Evolutionary conservation across 345 rosid genomes (phyloP).

Genomic region (Sisymbrium altissimum): DNA sequence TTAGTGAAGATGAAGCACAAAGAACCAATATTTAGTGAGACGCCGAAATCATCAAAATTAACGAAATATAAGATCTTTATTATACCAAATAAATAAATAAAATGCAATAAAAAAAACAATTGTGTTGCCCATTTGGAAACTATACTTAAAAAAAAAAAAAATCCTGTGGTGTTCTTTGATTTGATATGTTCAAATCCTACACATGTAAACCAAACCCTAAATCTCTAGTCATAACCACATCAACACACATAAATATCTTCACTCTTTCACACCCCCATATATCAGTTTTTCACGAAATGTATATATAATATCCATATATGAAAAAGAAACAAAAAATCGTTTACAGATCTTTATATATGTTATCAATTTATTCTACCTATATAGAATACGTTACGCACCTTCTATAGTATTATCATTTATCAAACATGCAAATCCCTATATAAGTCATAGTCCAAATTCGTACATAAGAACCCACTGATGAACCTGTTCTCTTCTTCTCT

Average conservation of each 20-base stretch:
- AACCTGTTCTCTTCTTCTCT: slow-evolving; percentile 47
- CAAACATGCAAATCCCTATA: slow-evolving; percentile 61
- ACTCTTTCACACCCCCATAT: slow-evolving; percentile 19
- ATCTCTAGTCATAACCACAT: not conserved
- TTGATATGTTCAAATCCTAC: not conserved
- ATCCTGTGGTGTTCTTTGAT: not conserved
- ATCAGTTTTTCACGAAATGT: not conserved
- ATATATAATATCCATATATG: not conserved
- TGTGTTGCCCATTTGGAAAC: not conserved
- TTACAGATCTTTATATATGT: slow-evolving; percentile 24
- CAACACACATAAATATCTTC: not conserved
- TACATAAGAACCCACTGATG: slow-evolving; percentile 45
- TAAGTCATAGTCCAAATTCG: slow-evolving; percentile 47
- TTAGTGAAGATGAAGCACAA: not conserved
- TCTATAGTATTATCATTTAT: slow-evolving; percentile 27
- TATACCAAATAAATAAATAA: not conserved
- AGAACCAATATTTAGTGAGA: not conserved
- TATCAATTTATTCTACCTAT: slow-evolving; percentile 18
- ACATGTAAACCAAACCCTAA: slow-evolving; percentile 2
- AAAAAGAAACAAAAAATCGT: not conserved
- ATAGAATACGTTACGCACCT: slow-evolving; percentile 21
- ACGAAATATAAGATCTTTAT: not conserved
- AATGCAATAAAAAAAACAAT: not conserved
- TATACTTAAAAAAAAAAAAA: not conserved
- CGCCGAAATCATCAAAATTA: not conserved